These are phyloP conservation scores for Cutaneotrichosporon sp. DNA, from an alignment of 1,284 basidiomycete genomes.

Conservation along the genomic window DNA sequence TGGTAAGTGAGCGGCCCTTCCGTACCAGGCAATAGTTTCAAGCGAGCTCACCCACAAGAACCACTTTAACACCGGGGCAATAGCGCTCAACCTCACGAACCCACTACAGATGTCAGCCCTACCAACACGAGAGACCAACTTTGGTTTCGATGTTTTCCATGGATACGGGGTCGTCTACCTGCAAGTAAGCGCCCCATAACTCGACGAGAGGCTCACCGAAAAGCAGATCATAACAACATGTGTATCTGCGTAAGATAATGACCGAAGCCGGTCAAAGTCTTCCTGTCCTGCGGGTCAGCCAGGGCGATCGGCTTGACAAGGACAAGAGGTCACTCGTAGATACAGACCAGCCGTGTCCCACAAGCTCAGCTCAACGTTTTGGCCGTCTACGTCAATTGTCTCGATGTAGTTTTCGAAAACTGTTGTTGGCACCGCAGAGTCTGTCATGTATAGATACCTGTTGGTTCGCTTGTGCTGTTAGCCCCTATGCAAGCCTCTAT, in stretches of 20 bases:
- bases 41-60: constrained; percentile 74
- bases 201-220: constrained; percentile 58
- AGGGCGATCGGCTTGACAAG: neutral
- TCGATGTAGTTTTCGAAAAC: constrained; percentile 82
- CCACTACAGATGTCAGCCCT: constrained; percentile 30
- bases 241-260: constrained; percentile 88
- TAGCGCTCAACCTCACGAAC: constrained; percentile 57
- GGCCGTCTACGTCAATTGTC: constrained; percentile 73
- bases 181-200: neutral
- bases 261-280: constrained; percentile 87
- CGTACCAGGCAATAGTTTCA: neutral
- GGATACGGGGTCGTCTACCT: constrained; percentile 86
- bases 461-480: constrained; percentile 63
- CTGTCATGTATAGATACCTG: constrained; percentile 52
- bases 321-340: neutral
- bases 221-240: constrained; percentile 93
- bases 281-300: constrained; percentile 69
- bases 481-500: neutral
- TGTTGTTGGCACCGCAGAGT: no score
- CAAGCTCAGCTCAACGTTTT: constrained; percentile 77
- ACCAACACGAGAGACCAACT: constrained; percentile 50
- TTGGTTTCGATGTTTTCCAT: constrained; percentile 90
- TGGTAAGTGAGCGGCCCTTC: constrained; percentile 36
- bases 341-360: constrained; percentile 94
- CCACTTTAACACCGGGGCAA: constrained; percentile 87